Evolutionary conservation across 2,329 filamentous ascomycete genomes (phyloP), one percentile per base, ranked within the genome.

Genomic region (Phyllosticta capitalensis): DNA sequence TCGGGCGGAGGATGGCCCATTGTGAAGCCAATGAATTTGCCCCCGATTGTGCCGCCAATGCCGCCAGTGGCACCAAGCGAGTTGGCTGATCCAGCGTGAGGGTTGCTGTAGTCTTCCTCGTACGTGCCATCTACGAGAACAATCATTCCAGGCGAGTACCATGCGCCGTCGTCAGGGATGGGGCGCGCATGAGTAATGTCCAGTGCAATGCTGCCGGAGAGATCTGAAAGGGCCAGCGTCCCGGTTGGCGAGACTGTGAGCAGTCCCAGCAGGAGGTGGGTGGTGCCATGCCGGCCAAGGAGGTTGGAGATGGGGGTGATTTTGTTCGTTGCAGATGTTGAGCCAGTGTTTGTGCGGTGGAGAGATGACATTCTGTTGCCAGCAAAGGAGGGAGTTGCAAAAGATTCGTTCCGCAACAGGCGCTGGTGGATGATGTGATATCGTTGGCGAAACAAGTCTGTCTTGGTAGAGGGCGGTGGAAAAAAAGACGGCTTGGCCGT

Each of bases 81-180:
- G 49, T 70, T 71, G 0, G 82, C 71, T 20, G 69, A 71, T 0
- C 83, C 85, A 20, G 85, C 86, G 17, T 86, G 85, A 1, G 80
- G 76, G 20, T 83, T 85, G 63, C 86, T 82, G 62, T 91, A 90
- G 66, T 96, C 91, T 71, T 97, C 94, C 70, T 96, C 91, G 68
- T 99, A 99, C n/a, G 92, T 85, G 6, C 94, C 94, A 67, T 99
- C 94, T 0, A 96, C 84, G 0, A 99, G 81, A 3, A 97, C 89
- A 54, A 99, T 89, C 91, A 97, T 97, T 2, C 95, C 95, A 0
- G 94, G 92, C 5, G 87, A 85, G 69, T 96, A 96, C 88, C 91
- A 99, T 3, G 89, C 87, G 22, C 89, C 90, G 68, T 92, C 86
- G 62, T 90, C 86, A 0, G 92, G 92, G 59, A 96, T 87, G 14